A percentile compares a stretch with the other conserved stretches of the same genome.
phyloP scores from a whole-genome alignment of 768 basidiomycete species.

The Termitomyces sp. region DNA sequence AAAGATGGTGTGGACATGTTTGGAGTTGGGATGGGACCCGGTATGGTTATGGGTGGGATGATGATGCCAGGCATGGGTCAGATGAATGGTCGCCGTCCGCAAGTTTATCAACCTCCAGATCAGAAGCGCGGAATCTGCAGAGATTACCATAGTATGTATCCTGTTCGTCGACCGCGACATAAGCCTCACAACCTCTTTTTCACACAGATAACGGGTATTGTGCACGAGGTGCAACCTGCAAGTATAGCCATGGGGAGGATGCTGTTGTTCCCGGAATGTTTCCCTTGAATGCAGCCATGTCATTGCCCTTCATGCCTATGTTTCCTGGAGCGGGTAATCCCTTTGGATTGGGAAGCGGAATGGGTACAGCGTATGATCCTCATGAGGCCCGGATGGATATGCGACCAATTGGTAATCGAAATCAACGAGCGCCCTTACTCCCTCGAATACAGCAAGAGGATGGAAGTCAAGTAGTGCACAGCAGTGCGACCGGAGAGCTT shows the following conservation, averaged over 20 bases:
- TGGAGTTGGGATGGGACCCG: conserved; percentile 20
- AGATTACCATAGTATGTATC: conserved; percentile 84
- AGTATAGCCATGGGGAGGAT: conserved; percentile 90
- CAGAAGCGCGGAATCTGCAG: conserved; percentile 77
- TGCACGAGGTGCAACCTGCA: conserved; percentile 81
- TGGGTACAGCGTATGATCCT: conserved; percentile 63
- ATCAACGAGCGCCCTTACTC: conserved; percentile 51
- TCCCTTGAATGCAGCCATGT: conserved; percentile 39
- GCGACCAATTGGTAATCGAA: conserved; percentile 42
- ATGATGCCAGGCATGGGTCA: conserved; percentile 23
- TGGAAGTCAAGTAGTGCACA: conserved; percentile 31
- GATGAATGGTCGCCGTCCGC: conserved; percentile 43
- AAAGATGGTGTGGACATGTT: conserved; percentile 26
- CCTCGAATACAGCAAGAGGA: conserved; percentile 53
- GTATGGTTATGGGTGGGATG: conserved; percentile 24
- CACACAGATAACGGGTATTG: conserved; percentile 83
- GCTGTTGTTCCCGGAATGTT: conserved; percentile 72
- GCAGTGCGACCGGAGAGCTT: conserved; percentile 58
- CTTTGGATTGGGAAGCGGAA: conserved; percentile 40
- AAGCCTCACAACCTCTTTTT: conserved; percentile 3
- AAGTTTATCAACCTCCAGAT: conserved; percentile 65
- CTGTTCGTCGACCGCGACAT: not conserved
- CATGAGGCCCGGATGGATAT: conserved; percentile 79
- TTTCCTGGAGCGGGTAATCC: conserved; percentile 52
- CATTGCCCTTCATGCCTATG: conserved; percentile 68